Conservation (phyloP, 768 basidiomycete species). For the Lactarius hatsudake region DNA sequence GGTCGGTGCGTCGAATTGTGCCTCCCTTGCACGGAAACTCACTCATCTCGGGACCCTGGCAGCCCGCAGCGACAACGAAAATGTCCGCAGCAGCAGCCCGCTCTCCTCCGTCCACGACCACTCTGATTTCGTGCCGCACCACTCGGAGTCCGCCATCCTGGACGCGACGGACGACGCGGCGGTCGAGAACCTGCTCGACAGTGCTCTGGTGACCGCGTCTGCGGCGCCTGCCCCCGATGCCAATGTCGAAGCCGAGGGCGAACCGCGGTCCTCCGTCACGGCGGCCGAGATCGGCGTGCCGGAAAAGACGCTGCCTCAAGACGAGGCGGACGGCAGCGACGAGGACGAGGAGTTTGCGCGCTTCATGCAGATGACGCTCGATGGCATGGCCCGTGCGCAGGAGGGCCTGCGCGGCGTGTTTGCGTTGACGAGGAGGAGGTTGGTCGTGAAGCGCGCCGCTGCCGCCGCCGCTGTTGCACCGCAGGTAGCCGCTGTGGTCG, state of each 20-base stretch:
- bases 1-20: not conserved
- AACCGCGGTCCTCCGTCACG: slow-evolving; percentile 16
- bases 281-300: not conserved
- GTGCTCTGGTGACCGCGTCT: not conserved
- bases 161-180: slow-evolving; percentile 21
- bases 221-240: not conserved
- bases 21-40: not conserved
- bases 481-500: not conserved
- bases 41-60: not conserved
- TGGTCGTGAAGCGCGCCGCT: not conserved
- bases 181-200: slow-evolving; percentile 23
- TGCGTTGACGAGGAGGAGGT: slow-evolving; percentile 13
- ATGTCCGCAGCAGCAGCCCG: not conserved
- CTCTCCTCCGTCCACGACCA: slow-evolving; percentile 12
- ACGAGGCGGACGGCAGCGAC: not conserved
- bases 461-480: not conserved
- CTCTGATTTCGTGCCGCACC: not conserved
- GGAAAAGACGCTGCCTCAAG: not conserved
- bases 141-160: slow-evolving; percentile 4
- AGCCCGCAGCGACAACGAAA: not conserved
- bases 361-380: slow-evolving; percentile 24
- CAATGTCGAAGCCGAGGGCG: not conserved
- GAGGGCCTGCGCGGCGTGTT: slow-evolving; percentile 24
- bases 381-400: slow-evolving; percentile 23
- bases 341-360: slow-evolving; percentile 18